Conservation (phyloP, 371 early-diverging fungal genomes). For the Apophysomyces trapeziformis region DNA sequence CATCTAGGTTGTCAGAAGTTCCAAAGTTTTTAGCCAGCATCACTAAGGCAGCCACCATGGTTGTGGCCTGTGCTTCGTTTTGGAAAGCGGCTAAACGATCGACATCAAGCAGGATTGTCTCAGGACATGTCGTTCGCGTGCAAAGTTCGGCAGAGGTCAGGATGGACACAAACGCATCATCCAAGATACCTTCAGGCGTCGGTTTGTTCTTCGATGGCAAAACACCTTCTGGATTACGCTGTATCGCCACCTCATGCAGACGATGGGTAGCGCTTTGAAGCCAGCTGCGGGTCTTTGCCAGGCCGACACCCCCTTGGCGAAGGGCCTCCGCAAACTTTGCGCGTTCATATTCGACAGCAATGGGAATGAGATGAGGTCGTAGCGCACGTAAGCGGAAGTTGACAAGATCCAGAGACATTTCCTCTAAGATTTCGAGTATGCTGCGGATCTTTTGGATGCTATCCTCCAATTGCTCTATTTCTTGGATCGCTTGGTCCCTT, state of each 20-base stretch:
- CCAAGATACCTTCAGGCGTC: conserved; percentile 44
- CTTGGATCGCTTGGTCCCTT: conserved; percentile 65
- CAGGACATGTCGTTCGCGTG: conserved; percentile 52
- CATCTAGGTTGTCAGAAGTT: conserved; percentile 26
- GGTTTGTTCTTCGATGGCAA: conserved; percentile 30
- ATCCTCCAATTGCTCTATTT: conserved; percentile 27
- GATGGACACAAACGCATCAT: conserved; percentile 67
- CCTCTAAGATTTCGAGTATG: conserved; percentile 62
- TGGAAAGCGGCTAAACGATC: conserved; percentile 63
- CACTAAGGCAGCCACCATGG: conserved; percentile 67
- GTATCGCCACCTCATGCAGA: conserved; percentile 42
- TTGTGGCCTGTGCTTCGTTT: conserved; percentile 70
- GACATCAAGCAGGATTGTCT: conserved; percentile 72
- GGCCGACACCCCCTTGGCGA: conserved; percentile 36
- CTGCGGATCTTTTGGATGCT: conserved; percentile 45
- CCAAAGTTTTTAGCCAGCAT: conserved; percentile 73
- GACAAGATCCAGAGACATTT: conserved; percentile 77
- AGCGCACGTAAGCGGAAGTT: conserved; percentile 68
- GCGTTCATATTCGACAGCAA: conserved; percentile 76
- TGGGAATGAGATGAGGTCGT: conserved; percentile 65
- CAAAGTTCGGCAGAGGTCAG: conserved; percentile 41
- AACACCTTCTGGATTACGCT: conserved; percentile 70
- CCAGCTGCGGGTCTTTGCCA: conserved; percentile 65
- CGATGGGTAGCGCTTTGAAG: conserved; percentile 39
- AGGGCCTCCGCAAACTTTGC: conserved; percentile 63